Percentiles rank a stretch among this genome's conserved stretches.
phyloP scores from a whole-genome alignment of 345 rosid species.

The Citrus glauca region DNA sequence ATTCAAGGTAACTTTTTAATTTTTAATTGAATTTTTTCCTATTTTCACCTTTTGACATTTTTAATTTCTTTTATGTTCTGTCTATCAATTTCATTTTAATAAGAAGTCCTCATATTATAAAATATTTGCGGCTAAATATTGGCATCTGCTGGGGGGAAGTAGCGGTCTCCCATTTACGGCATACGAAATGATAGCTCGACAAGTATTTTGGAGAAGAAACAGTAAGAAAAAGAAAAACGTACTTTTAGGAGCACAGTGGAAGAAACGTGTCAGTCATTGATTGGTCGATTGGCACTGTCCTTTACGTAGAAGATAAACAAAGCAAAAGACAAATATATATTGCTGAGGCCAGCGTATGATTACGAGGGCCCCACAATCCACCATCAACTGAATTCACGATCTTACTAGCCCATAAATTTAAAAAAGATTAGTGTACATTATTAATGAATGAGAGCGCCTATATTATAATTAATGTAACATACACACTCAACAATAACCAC shows the following conservation, averaged over 20 bases:
- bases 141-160: too few relatives aligned
- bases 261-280: conserved; percentile 30
- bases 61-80: too few relatives aligned
- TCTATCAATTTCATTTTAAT: too few relatives aligned
- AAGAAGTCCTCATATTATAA: too few relatives aligned
- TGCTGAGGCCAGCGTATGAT: conserved; percentile 15
- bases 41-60: too few relatives aligned
- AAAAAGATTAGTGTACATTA: too few relatives aligned
- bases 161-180: conserved; percentile 2
- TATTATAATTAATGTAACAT: too few relatives aligned
- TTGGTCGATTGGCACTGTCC: conserved; percentile 39
- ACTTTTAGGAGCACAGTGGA: conserved; percentile 13
- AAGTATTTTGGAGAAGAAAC: conserved; percentile 43
- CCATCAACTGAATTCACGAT: neutral
- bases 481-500: too few relatives aligned
- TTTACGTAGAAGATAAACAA: conserved; percentile 89
- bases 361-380: conserved; percentile 20
- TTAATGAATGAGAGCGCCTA: too few relatives aligned
- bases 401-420: neutral
- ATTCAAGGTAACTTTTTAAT: too few relatives aligned
- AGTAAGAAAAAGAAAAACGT: conserved; percentile 20
- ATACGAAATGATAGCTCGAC: conserved; percentile 39
- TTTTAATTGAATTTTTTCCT: too few relatives aligned
- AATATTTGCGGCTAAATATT: too few relatives aligned
- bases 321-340: conserved; percentile 29